Percentiles rank a stretch among this genome's conserved stretches.
Conservation (phyloP, 441 rosid genomes). For the Syzygium malaccense region DNA sequence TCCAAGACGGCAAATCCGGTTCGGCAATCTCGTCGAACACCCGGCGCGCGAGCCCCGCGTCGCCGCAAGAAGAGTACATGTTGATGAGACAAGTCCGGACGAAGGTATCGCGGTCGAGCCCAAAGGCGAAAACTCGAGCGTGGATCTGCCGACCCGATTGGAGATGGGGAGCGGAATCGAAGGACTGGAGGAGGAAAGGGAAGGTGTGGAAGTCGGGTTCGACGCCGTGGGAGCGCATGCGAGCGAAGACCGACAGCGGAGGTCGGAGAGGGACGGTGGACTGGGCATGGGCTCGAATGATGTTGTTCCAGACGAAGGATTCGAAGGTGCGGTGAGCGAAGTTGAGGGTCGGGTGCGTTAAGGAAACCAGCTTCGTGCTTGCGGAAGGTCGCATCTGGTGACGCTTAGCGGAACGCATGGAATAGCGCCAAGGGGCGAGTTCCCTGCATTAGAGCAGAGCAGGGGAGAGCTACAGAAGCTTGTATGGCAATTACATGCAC, state of each 20-base stretch:
- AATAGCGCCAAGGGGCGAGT: not conserved
- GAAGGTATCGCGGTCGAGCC: constrained; percentile 22
- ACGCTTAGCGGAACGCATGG: not conserved
- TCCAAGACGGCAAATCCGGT: constrained; percentile 3
- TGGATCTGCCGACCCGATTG: constrained; percentile 31
- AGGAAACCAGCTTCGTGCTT: constrained; percentile 9
- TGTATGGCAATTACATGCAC: not conserved
- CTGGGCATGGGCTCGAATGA: constrained; percentile 23
- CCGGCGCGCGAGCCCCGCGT: not conserved
- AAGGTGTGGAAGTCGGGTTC: constrained; percentile 43
- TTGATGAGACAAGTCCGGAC: constrained; percentile 35
- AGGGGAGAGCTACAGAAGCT: not conserved
- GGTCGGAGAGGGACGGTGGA: not conserved
- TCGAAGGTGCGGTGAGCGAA: constrained; percentile 29
- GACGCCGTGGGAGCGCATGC: constrained; percentile 41
- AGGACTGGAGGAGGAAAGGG: constrained; percentile 41
- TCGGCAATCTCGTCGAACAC: not conserved
- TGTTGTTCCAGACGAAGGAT: constrained; percentile 42
- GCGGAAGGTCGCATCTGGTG: constrained; percentile 9
- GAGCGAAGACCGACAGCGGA: constrained; percentile 27
- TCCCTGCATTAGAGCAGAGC: not conserved
- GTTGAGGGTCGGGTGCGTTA: constrained; percentile 29
- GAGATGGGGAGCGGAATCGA: constrained; percentile 17
- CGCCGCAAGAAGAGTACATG: not conserved
- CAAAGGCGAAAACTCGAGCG: constrained; percentile 32